phyloP scores from a whole-genome alignment of 257 asterid species.

The Solanum infundibuliforme region DNA sequence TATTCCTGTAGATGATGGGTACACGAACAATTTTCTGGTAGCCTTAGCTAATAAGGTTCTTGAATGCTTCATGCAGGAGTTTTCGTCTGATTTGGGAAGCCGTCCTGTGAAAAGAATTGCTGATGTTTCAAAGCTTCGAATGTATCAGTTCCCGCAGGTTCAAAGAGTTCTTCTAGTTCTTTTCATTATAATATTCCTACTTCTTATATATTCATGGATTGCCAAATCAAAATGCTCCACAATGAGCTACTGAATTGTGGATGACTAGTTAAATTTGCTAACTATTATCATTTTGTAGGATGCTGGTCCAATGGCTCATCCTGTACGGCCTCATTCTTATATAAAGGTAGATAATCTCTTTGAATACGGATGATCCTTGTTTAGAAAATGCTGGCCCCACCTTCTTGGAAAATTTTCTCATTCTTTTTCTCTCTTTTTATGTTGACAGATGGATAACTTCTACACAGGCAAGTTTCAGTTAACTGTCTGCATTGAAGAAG shows the following conservation, averaged over 20 bases:
- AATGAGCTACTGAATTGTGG: not conserved
- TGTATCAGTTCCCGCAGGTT: slow-evolving; percentile 74
- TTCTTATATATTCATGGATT: not conserved
- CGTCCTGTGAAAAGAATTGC: slow-evolving; percentile 72
- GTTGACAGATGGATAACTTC: slow-evolving; percentile 77
- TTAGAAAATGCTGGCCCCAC: not conserved
- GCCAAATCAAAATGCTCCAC: not conserved
- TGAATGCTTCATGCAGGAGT: slow-evolving; percentile 37
- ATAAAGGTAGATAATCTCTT: slow-evolving; percentile 42
- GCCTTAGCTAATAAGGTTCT: not conserved
- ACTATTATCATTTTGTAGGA: slow-evolving; percentile 34
- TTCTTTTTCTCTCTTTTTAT: slow-evolving; percentile 6
- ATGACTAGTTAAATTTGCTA: not conserved
- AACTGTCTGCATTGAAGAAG: not conserved
- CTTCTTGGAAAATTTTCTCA: slow-evolving; percentile 2
- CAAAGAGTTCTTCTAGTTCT: not conserved
- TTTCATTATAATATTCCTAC: not conserved
- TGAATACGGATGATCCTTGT: not conserved
- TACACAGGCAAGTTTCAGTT: slow-evolving; percentile 54
- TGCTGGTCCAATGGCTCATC: slow-evolving; percentile 93
- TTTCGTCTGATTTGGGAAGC: slow-evolving; percentile 85
- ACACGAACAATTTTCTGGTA: not conserved
- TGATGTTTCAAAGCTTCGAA: slow-evolving; percentile 65
- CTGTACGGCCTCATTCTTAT: slow-evolving; percentile 76
- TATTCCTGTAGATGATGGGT: not conserved